Evolutionary conservation across 2,329 filamentous ascomycete genomes (phyloP).

Genomic region (Penicillium sp.): DNA sequence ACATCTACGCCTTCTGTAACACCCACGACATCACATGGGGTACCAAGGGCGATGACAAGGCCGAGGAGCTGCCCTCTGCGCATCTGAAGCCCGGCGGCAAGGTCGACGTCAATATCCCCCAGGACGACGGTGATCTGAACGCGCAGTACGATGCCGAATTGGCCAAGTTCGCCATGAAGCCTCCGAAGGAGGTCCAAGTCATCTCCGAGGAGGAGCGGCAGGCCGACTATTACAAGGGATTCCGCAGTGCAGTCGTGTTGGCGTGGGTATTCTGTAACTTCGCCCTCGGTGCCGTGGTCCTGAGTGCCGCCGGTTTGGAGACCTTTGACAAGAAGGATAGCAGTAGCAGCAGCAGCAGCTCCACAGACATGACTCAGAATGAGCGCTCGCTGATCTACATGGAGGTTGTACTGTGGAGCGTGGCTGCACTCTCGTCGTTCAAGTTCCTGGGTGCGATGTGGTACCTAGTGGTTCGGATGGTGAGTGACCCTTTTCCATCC

Average conservation of each 20-base stretch:
- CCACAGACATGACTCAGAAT: constrained; percentile 43
- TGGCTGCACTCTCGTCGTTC: constrained; percentile 76
- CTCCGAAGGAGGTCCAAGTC: constrained; percentile 58
- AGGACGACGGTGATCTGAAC: constrained; percentile 91
- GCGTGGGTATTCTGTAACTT: constrained; percentile 98
- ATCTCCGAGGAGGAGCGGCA: constrained; percentile 67
- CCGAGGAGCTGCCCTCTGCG: constrained; percentile 82
- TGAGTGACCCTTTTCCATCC: constrained; percentile 48
- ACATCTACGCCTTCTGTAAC: constrained; percentile 98
- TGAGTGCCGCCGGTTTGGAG: constrained; percentile 79
- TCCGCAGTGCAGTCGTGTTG: constrained; percentile 84
- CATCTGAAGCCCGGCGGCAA: constrained; percentile 91
- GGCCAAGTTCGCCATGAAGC: constrained; percentile 67
- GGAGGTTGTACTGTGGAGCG: constrained; percentile 80
- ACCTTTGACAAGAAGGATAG: constrained; percentile 47
- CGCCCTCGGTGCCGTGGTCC: constrained; percentile 75
- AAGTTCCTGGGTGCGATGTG: constrained; percentile 84
- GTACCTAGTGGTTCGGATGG: constrained; percentile 87
- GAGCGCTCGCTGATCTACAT: constrained; percentile 74
- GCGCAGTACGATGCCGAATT: constrained; percentile 89
- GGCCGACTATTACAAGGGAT: constrained; percentile 97
- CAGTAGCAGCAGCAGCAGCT: constrained; percentile 23
- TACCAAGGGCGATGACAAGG: constrained; percentile 95
- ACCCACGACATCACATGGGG: constrained; percentile 98
- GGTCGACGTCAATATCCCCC: constrained; percentile 78